Percentiles rank a stretch among this genome's conserved stretches.
phyloP scores from a whole-genome alignment of 2,329 filamentous ascomycete genomes.

The Xylaria sp. region DNA sequence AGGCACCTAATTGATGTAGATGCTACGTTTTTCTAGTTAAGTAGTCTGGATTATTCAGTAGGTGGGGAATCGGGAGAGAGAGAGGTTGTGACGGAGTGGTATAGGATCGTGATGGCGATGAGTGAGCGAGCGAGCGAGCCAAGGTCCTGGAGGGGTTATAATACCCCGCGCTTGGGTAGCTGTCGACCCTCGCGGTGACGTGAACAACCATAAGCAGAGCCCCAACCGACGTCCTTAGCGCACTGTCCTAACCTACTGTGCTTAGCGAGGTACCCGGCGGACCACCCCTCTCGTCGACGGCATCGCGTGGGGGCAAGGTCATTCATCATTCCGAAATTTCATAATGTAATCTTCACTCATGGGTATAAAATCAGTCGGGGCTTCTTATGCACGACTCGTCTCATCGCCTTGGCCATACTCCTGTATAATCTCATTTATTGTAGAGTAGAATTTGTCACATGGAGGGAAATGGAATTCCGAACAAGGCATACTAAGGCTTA shows the following conservation, averaged over 20 bases:
- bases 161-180: constrained; percentile 16
- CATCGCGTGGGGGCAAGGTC: not conserved
- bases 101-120: constrained; percentile 22
- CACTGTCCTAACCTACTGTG: not conserved
- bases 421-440: not conserved
- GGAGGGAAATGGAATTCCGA: constrained; percentile 2
- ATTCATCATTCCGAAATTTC: not conserved
- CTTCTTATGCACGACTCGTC: constrained; percentile 25
- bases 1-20: not conserved
- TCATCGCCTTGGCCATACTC: not conserved
- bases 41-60: constrained; percentile 7
- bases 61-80: constrained; percentile 5
- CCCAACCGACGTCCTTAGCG: not conserved
- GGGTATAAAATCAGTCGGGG: not conserved
- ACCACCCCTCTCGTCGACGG: not conserved
- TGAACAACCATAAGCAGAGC: constrained; percentile 1
- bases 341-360: not conserved
- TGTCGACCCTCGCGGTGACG: constrained; percentile 2
- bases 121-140: constrained; percentile 9
- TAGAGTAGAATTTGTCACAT: not conserved
- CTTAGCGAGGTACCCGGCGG: not conserved
- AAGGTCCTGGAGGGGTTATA: constrained; percentile 1
- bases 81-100: not conserved
- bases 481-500: constrained; percentile 8
- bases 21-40: not conserved